Evolutionary conservation across 257 asterid genomes (phyloP).

Genomic region (Jaltomata sinuosa): DNA sequence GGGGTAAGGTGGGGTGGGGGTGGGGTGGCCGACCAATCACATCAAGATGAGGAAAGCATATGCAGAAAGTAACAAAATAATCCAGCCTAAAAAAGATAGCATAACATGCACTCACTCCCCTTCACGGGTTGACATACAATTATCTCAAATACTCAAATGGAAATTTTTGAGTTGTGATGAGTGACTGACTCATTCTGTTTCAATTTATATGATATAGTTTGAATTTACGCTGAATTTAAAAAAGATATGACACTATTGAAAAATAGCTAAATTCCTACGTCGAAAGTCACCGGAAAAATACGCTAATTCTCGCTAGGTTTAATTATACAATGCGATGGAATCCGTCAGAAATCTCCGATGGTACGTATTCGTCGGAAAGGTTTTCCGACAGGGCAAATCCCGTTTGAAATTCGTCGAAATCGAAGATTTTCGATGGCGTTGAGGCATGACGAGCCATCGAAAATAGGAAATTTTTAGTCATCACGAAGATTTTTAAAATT

Average conservation of each 20-base stretch:
- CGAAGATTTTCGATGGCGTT: neutral
- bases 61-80: neutral
- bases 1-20: neutral
- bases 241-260: too few species aligned
- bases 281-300: rapidly evolving
- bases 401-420: too few species aligned
- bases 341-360: neutral
- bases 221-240: neutral
- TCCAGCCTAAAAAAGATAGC: neutral
- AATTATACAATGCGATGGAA: neutral
- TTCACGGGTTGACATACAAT: neutral
- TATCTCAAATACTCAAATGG: neutral
- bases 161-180: neutral
- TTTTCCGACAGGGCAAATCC: too few species aligned
- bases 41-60: neutral
- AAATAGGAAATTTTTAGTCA: neutral
- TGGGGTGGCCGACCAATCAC: constrained; percentile 4
- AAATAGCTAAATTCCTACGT: rapidly evolving
- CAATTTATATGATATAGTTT: neutral
- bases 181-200: rapidly evolving
- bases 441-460: neutral
- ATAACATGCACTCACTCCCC: constrained; percentile 4
- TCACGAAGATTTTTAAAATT: neutral
- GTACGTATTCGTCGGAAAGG: neutral
- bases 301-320: neutral